Evolutionary conservation across 2,329 filamentous ascomycete species (phyloP).

Genomic region (Neoascochyta sp.): DNA sequence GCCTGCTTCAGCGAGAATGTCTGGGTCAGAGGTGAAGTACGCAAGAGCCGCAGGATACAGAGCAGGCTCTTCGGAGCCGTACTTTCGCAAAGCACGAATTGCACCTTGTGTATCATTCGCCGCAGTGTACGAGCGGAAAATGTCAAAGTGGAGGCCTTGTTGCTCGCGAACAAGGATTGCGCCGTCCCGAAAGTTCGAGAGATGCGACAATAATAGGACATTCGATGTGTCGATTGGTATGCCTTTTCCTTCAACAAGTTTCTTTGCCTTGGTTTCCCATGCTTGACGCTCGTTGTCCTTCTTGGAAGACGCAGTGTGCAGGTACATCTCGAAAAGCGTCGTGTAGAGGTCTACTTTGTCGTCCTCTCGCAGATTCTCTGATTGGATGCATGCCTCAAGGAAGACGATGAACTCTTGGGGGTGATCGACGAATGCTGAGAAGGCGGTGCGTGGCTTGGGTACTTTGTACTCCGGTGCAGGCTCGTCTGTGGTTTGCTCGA

Average conservation of each 20-base stretch:
- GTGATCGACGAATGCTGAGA: conserved; percentile 95
- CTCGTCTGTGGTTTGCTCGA: conserved; percentile 52
- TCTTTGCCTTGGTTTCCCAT: conserved; percentile 90
- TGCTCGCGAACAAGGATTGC: conserved; percentile 92
- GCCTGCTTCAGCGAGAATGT: conserved; percentile 79
- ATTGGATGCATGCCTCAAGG: conserved; percentile 78
- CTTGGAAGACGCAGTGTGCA: conserved; percentile 78
- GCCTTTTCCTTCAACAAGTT: conserved; percentile 75
- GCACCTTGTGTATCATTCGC: conserved; percentile 88
- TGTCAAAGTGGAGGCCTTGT: conserved; percentile 86
- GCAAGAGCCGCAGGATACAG: conserved; percentile 88
- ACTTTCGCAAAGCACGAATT: conserved; percentile 84
- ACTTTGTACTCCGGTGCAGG: conserved; percentile 63
- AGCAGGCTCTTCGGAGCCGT: conserved; percentile 84
- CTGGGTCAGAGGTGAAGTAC: conserved; percentile 84
- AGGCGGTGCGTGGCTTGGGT: conserved; percentile 81
- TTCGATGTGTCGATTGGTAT: conserved; percentile 90
- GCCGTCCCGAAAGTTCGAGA: conserved; percentile 85
- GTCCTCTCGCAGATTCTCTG: conserved; percentile 64
- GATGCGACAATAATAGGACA: conserved; percentile 84
- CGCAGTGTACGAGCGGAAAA: conserved; percentile 92
- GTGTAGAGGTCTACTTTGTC: conserved; percentile 87
- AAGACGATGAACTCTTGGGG: conserved; percentile 88
- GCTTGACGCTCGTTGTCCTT: conserved; percentile 67
- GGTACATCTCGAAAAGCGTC: conserved; percentile 96